These are phyloP conservation scores for Starmerella floris DNA, from an alignment of 805 yeast genomes.

Conservation along the genomic window DNA sequence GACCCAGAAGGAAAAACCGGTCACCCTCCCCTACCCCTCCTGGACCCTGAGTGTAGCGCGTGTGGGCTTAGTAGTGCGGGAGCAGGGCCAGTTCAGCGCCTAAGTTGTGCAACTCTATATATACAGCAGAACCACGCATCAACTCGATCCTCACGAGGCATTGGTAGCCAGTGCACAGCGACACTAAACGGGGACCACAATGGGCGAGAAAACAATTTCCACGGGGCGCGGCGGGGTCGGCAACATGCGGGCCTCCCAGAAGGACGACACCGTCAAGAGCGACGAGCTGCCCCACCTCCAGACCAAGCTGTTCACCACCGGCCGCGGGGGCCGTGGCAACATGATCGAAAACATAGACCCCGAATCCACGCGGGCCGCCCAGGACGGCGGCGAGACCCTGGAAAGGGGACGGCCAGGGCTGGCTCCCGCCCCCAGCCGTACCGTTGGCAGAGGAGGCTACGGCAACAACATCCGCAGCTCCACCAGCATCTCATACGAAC, in stretches of 20 bases:
- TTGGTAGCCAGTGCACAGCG: too few relatives aligned
- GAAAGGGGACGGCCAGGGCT: constrained; percentile 28
- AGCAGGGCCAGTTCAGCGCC: too few relatives aligned
- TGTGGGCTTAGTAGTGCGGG: too few relatives aligned
- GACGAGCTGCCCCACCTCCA: constrained; percentile 47
- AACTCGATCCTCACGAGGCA: too few relatives aligned
- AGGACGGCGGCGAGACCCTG: constrained; percentile 42
- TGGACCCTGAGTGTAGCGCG: too few relatives aligned
- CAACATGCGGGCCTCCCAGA: constrained; percentile 42
- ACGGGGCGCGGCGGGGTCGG: constrained; percentile 78
- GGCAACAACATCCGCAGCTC: constrained; percentile 32
- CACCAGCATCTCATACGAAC: not conserved
- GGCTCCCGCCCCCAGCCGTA: constrained; percentile 27
- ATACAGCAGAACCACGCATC: too few relatives aligned
- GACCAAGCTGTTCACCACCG: constrained; percentile 46
- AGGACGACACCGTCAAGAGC: constrained; percentile 42
- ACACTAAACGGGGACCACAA: too few relatives aligned
- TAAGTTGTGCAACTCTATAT: too few relatives aligned
- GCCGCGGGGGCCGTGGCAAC: constrained; percentile 70
- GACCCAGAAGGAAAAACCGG: too few relatives aligned
- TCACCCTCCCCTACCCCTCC: too few relatives aligned
- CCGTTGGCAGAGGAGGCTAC: constrained; percentile 54
- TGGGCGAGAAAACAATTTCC: constrained; percentile 29
- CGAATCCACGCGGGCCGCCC: constrained; percentile 45
- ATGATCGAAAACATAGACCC: constrained; percentile 49